Evolutionary conservation across 2,329 filamentous ascomycete species (phyloP), one percentile per base, ranked within the genome.

Genomic region (Penicillium vulpinum): DNA sequence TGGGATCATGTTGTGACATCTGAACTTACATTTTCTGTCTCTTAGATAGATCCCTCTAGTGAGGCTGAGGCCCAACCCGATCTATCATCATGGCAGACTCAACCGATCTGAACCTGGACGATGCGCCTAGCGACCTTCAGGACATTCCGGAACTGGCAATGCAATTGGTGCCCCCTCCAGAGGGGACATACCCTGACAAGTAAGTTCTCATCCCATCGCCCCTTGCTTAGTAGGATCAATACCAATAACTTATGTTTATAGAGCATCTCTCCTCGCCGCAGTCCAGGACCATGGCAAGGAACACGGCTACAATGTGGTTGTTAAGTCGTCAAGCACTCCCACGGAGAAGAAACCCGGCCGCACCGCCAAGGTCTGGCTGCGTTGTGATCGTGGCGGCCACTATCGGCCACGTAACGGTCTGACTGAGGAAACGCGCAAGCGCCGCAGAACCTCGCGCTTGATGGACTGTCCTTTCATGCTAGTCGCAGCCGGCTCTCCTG

Each of bases 401-500:
- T 78, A 78, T 62, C 75, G 76, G 35, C 75, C 76, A 4, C 71
- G 76, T 11, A 78, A 78, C 55, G 76, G 76, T 7, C 72, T 78
- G 15, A 78, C 76, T 24, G 76, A 78, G 61, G 76, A 77, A 62
- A 78, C 75, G 7, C 69, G 76, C 33, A 78, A 78, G 59, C 73
- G 76, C 36, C 73, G 74, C 50, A 68, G 76, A 49, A 78, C 75
- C 0, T 78, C 75, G 16, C 74, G 76, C 2, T 58, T 78, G 54
- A 76, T 77, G 73, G 75, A 78, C 48, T 78, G 76, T 60, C 76
- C 75, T 10, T 78, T 78, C 52, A 76, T 76, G 73, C 67, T 78
- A 41, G 73, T 77, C 28, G 75, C 75, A 49, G 75, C 74, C 55
- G 75, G 75, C 31, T 75, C 73, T 47, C 74, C 75, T 18, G 76